These are phyloP conservation scores for Claviceps capensis DNA, from an alignment of 2,329 filamentous ascomycete species.

Conservation along the genomic window DNA sequence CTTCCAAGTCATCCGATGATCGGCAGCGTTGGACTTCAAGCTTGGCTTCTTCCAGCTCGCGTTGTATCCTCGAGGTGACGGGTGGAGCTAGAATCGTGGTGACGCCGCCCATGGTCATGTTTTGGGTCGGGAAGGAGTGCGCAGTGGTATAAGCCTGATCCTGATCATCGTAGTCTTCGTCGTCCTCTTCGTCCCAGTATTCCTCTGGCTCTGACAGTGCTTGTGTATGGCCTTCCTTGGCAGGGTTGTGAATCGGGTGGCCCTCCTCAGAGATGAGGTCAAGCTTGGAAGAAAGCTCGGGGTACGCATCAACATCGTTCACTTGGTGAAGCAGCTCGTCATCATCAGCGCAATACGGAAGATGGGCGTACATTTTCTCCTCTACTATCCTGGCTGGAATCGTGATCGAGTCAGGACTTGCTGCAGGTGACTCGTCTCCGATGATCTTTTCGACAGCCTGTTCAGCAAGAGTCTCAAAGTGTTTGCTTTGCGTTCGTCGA, in stretches of 20 bases:
- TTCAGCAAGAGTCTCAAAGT: slow-evolving; percentile 16
- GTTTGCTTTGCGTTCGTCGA: slow-evolving; percentile 31
- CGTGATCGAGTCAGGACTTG: slow-evolving; percentile 6
- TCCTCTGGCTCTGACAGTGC: slow-evolving; percentile 41
- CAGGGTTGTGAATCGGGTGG: slow-evolving; percentile 9
- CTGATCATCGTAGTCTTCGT: slow-evolving; percentile 48
- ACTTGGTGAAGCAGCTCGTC: slow-evolving; percentile 12
- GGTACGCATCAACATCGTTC: slow-evolving; percentile 12
- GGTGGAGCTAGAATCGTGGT: slow-evolving; percentile 57
- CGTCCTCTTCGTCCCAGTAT: slow-evolving; percentile 68
- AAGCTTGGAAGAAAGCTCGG: slow-evolving; percentile 15
- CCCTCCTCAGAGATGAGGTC: slow-evolving; percentile 19
- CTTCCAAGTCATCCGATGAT: slow-evolving; percentile 64
- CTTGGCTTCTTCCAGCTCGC: slow-evolving; percentile 57
- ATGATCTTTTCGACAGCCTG: slow-evolving; percentile 3
- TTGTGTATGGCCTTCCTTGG: slow-evolving; percentile 13
- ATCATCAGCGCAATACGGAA: slow-evolving; percentile 14
- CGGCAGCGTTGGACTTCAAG: slow-evolving; percentile 55
- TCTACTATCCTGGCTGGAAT: slow-evolving; percentile 6
- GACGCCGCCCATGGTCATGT: slow-evolving; percentile 36
- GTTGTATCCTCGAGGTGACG: slow-evolving; percentile 51
- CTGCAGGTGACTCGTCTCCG: not conserved
- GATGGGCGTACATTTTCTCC: slow-evolving; percentile 10
- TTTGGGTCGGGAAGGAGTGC: slow-evolving; percentile 60
- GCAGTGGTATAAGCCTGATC: slow-evolving; percentile 63